Conservation (phyloP, 2,329 filamentous ascomycete genomes). For the Hypoxylon sp. region DNA sequence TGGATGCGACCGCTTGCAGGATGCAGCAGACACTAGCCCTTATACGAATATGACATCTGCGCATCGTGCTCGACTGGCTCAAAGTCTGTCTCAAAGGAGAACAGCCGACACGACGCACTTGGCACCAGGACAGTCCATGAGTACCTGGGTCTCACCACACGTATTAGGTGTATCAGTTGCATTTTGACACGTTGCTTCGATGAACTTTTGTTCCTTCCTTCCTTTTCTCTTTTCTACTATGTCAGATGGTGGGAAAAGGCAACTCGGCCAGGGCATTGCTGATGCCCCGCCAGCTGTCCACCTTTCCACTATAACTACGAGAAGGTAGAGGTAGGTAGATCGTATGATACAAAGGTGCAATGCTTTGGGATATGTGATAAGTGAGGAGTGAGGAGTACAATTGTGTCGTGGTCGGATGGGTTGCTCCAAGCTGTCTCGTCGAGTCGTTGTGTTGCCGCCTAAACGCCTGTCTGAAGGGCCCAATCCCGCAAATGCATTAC, state of each 20-base stretch:
- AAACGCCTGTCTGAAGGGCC: constrained; percentile 45
- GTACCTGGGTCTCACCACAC: constrained; percentile 16
- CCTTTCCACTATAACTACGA: constrained; percentile 30
- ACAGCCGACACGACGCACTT: constrained; percentile 24
- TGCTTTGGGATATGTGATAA: constrained; percentile 38
- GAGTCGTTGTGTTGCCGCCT: constrained; percentile 45
- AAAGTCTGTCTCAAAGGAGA: constrained; percentile 16
- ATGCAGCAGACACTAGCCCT: constrained; percentile 6
- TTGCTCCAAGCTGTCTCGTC: constrained; percentile 41
- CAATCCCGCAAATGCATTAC: constrained; percentile 47
- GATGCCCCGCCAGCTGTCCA: constrained; percentile 20
- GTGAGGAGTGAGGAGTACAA: constrained; percentile 44
- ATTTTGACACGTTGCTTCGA: constrained; percentile 35
- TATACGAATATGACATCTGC: constrained; percentile 19
- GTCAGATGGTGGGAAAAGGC: constrained; percentile 6
- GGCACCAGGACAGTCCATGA: constrained; percentile 18
- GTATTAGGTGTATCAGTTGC: constrained; percentile 27
- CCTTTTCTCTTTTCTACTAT: constrained; percentile 6
- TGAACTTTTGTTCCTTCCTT: not conserved
- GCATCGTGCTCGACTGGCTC: not conserved
- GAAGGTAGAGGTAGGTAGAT: constrained; percentile 28
- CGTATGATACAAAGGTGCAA: constrained; percentile 40
- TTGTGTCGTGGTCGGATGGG: constrained; percentile 28
- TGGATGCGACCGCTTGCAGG: constrained; percentile 30
- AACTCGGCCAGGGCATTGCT: not conserved